Conservation (phyloP, 2,329 filamentous ascomycete genomes). For the Fonsecaea monophora region DNA sequence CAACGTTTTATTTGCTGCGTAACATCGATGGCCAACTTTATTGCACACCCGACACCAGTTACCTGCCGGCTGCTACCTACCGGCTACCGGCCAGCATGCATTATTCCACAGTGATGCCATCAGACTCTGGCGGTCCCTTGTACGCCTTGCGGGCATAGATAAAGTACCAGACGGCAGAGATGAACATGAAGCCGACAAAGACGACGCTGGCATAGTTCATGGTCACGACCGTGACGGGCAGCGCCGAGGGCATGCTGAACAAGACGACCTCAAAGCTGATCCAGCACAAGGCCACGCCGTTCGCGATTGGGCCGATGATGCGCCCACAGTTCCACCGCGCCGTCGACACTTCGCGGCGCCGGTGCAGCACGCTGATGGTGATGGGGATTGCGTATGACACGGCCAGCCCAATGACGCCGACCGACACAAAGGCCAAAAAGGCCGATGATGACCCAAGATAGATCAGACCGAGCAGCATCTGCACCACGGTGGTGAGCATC, state of each 20-base stretch:
- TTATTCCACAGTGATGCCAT: conserved; percentile 38
- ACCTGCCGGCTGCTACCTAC: no score
- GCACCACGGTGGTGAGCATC: conserved; percentile 65
- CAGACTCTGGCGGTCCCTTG: conserved; percentile 47
- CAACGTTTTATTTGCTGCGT: no score
- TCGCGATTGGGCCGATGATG: conserved; percentile 53
- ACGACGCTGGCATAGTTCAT: conserved; percentile 68
- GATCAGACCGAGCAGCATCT: conserved; percentile 59
- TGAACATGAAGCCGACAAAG: conserved; percentile 61
- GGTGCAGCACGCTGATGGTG: conserved; percentile 56
- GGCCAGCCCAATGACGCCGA: conserved; percentile 64
- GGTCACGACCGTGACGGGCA: conserved; percentile 60
- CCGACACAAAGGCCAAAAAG: conserved; percentile 59
- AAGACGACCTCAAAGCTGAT: conserved; percentile 61
- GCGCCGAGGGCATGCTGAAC: conserved; percentile 61
- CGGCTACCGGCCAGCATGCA: not conserved
- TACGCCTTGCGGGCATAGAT: conserved; percentile 58
- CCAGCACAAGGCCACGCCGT: conserved; percentile 58
- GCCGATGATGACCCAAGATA: conserved; percentile 57
- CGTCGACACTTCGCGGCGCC: conserved; percentile 55
- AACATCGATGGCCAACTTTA: no score
- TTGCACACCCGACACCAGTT: no score
- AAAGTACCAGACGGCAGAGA: conserved; percentile 60
- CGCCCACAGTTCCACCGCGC: conserved; percentile 58
- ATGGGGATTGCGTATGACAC: conserved; percentile 65